Conservation (phyloP, 768 basidiomycete species). For the Leucogyrophana mollusca region DNA sequence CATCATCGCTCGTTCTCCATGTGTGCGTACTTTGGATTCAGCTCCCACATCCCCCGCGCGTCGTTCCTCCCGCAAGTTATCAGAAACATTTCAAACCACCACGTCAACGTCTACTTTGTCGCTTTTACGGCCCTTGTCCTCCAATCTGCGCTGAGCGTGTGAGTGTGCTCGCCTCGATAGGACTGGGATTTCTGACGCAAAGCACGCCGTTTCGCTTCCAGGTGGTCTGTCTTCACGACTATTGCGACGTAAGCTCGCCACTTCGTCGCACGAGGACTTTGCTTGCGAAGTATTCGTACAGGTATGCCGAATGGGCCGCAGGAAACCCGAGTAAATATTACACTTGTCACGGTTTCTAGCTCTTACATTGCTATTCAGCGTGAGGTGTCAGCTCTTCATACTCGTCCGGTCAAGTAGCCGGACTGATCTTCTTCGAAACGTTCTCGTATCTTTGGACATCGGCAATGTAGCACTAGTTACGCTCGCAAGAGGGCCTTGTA, state of each 20-base stretch:
- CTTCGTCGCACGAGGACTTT: background rate
- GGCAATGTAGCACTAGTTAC: conserved; percentile 78
- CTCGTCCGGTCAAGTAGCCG: conserved; percentile 73
- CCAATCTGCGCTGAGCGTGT: conserved; percentile 72
- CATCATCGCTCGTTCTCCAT: conserved; percentile 75
- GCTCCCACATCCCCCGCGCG: conserved; percentile 74
- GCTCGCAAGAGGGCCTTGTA: conserved; percentile 77
- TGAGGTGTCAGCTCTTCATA: conserved; percentile 53
- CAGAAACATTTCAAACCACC: conserved; percentile 83
- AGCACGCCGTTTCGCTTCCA: conserved; percentile 21
- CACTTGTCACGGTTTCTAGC: background rate
- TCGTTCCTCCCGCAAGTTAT: conserved; percentile 77
- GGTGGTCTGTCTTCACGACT: conserved; percentile 76
- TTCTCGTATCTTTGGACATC: conserved; percentile 89
- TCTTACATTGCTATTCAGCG: conserved; percentile 35
- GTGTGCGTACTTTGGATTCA: conserved; percentile 70
- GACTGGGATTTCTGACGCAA: no score
- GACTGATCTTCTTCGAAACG: conserved; percentile 72
- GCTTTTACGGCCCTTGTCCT: conserved; percentile 68
- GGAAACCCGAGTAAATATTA: conserved; percentile 56
- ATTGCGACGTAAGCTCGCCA: conserved; percentile 62
- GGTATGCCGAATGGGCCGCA: conserved; percentile 71
- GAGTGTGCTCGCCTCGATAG: conserved; percentile 28
- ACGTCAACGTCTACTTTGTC: conserved; percentile 77
- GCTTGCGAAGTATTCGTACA: conserved; percentile 8